Conservation (phyloP, 2,329 filamentous ascomycete genomes). For the Colletotrichum godetiae region DNA sequence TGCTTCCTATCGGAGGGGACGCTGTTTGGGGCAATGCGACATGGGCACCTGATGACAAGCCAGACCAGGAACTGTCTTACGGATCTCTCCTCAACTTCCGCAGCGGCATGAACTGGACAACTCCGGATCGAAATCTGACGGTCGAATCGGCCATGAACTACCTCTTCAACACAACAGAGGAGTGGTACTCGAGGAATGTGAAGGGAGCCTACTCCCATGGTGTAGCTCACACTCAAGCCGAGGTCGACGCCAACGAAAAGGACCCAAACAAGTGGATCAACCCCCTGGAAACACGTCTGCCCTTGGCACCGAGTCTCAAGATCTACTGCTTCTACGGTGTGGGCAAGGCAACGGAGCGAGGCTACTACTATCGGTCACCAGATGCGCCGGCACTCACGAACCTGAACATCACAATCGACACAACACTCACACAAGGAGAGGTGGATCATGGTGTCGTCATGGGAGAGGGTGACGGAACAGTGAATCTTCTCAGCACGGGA, state of each 20-base stretch:
- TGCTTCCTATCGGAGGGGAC: conserved; percentile 94
- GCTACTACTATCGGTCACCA: conserved; percentile 85
- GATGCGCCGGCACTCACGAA: conserved; percentile 74
- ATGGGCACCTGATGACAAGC: conserved; percentile 88
- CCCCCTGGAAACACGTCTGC: conserved; percentile 88
- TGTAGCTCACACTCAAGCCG: conserved; percentile 80
- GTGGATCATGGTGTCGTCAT: conserved; percentile 92
- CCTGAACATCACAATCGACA: conserved; percentile 81
- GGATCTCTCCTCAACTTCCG: conserved; percentile 90
- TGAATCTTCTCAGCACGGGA: conserved; percentile 89
- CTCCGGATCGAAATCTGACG: conserved; percentile 80
- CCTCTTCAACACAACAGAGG: conserved; percentile 80
- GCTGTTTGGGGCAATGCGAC: conserved; percentile 93
- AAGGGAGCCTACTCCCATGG: conserved; percentile 86
- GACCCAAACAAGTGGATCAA: conserved; percentile 91
- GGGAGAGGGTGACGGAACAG: conserved; percentile 96
- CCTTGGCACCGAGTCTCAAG: conserved; percentile 88
- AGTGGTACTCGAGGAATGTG: conserved; percentile 85
- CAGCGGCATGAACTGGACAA: conserved; percentile 70
- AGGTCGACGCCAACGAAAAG: conserved; percentile 86
- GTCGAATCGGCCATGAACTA: conserved; percentile 82
- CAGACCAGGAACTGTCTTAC: conserved; percentile 78
- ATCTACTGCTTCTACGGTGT: conserved; percentile 98
- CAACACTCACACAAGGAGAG: conserved; percentile 66
- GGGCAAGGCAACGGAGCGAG: conserved; percentile 91